These are phyloP conservation scores for Knoxia roxburghii DNA, from an alignment of 257 asterid species.

Conservation along the genomic window DNA sequence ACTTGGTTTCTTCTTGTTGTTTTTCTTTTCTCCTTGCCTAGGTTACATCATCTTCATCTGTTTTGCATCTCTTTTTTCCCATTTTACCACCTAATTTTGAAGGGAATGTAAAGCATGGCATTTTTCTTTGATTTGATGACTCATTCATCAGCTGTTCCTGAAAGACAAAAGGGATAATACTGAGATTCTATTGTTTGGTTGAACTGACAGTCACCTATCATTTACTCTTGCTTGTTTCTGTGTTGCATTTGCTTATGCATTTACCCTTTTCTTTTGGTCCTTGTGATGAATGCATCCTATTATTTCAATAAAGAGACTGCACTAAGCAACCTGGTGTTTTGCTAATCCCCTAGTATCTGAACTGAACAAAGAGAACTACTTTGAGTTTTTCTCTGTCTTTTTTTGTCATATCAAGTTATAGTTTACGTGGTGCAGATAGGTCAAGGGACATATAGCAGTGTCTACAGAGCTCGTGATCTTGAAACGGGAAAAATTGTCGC, in stretches of 20 bases:
- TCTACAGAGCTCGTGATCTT: conserved; percentile 85
- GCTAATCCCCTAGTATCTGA: background rate
- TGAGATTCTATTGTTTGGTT: background rate
- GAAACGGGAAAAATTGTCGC: conserved; percentile 81
- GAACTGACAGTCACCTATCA: background rate
- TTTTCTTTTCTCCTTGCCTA: background rate
- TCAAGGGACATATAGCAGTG: conserved; percentile 95
- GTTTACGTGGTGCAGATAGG: conserved; percentile 55
- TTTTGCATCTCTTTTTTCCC: background rate
- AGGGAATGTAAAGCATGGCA: no score
- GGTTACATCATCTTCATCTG: background rate
- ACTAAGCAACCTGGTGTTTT: background rate
- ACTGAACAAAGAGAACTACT: background rate
- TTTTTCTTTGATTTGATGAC: no score
- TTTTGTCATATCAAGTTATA: conserved; percentile 15
- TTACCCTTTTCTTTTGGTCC: background rate
- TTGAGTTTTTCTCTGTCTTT: background rate
- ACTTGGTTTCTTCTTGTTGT: background rate
- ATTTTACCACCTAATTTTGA: no score
- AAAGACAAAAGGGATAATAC: background rate
- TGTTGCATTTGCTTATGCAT: background rate
- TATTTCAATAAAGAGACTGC: background rate
- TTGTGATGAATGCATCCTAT: background rate
- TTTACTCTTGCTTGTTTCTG: background rate
- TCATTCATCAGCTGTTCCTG: no score